Percentiles rank a stretch among this genome's conserved stretches.
Conservation (phyloP, 2,329 filamentous ascomycete species). For the Apiospora saccharicola region DNA sequence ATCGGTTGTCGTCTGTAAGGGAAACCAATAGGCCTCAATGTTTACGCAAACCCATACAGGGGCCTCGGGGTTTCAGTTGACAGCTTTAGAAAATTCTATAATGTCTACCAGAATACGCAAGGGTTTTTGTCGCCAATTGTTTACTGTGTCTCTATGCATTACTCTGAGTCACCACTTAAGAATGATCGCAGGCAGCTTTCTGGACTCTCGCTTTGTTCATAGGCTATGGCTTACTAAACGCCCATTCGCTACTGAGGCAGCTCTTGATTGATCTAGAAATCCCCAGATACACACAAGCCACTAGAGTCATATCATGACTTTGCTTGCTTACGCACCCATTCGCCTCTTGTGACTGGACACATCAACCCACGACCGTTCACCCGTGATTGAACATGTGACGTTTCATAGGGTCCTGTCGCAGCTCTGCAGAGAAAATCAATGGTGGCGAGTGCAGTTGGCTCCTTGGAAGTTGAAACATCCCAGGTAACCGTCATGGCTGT, state of each 20-base stretch:
- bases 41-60: no score
- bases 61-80: no score
- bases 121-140: no score
- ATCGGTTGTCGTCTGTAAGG: no score
- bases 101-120: no score
- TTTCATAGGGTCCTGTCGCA: no score
- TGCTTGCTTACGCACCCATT: neutral
- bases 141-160: no score
- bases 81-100: no score
- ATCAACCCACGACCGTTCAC: neutral
- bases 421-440: neutral
- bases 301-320: neutral
- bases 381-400: neutral
- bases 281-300: neutral
- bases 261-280: neutral
- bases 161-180: neutral
- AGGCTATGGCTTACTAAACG: neutral
- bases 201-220: neutral
- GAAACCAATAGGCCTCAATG: no score
- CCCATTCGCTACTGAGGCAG: neutral
- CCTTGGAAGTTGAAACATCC: neutral
- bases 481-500: neutral
- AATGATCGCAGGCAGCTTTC: no score
- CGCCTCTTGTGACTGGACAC: neutral
- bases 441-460: neutral